Percentiles rank a stretch among this genome's conserved stretches.
Evolutionary conservation across 768 basidiomycete genomes (phyloP).

Genomic region (Mycena venus): DNA sequence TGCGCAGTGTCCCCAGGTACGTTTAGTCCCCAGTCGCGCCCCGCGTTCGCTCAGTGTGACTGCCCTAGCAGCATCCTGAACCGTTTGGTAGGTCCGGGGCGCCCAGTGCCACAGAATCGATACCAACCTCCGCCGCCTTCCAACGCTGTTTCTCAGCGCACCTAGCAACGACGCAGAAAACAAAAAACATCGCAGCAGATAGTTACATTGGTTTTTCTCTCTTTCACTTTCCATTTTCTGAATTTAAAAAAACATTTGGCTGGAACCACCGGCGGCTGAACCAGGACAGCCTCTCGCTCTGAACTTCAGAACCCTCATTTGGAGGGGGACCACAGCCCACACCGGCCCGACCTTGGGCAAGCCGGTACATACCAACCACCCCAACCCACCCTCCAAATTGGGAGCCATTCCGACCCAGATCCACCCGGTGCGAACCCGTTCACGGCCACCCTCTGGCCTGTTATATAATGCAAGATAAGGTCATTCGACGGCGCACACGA

Average conservation of each 20-base stretch:
- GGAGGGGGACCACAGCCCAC: not conserved
- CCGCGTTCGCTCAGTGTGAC: not conserved
- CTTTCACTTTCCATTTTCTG: too few relatives aligned
- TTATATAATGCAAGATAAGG: too few relatives aligned
- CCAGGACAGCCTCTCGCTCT: not conserved
- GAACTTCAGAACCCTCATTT: not conserved
- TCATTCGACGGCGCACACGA: constrained; percentile 26
- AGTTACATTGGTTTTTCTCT: too few relatives aligned
- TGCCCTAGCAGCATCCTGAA: not conserved
- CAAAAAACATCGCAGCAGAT: too few relatives aligned
- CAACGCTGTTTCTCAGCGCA: too few relatives aligned
- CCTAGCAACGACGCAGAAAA: too few relatives aligned
- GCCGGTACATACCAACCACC: not conserved
- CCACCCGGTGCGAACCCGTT: not conserved
- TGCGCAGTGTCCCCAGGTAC: not conserved
- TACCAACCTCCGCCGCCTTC: too few relatives aligned
- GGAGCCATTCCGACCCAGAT: not conserved
- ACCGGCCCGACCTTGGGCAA: not conserved
- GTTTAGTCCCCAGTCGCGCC: not conserved
- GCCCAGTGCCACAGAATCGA: too few relatives aligned
- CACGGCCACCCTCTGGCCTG: not conserved
- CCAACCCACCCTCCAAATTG: not conserved
- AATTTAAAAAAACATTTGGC: too few relatives aligned
- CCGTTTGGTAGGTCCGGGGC: too few relatives aligned
- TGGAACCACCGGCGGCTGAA: too few relatives aligned